These are phyloP conservation scores for Dendryphion nanum DNA, from an alignment of 2,329 filamentous ascomycete genomes.

Conservation along the genomic window DNA sequence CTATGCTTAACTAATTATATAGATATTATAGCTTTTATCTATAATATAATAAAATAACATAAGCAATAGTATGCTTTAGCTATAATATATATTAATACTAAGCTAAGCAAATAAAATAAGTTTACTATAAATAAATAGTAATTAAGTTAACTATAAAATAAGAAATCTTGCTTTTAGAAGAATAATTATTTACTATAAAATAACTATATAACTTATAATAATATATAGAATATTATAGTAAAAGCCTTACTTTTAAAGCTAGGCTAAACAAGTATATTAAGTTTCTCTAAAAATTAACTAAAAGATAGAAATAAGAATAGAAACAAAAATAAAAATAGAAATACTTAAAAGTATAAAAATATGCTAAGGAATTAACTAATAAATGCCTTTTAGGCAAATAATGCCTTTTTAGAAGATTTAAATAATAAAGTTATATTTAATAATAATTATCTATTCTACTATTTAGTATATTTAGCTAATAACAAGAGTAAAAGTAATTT, in stretches of 20 bases:
- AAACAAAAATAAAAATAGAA: no score
- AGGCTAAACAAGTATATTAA: not conserved
- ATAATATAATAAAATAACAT: not conserved
- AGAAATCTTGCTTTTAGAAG: not conserved
- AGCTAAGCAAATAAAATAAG: not conserved
- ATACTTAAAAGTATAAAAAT: slow-evolving; percentile 2
- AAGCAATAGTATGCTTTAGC: no score
- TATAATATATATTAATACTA: not conserved
- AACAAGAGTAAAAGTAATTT: not conserved
- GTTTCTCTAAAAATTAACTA: not conserved
- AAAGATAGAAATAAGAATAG: slow-evolving; percentile 1
- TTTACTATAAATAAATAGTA: not conserved
- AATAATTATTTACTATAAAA: no score
- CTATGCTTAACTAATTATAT: not conserved
- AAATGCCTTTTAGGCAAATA: not conserved
- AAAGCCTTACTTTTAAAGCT: not conserved
- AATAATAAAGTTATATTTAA: no score
- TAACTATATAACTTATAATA: no score
- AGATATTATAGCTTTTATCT: slow-evolving; percentile 2
- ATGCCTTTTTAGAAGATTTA: slow-evolving; percentile 1
- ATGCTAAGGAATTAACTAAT: not conserved
- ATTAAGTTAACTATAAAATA: no score
- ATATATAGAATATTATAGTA: no score
- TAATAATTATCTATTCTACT: slow-evolving; percentile 3
- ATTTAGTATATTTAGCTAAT: not conserved